Percentiles rank a stretch among this genome's conserved stretches.
These are phyloP conservation scores for Musa troglodytarum DNA, from an alignment of 176 grass and related monocot genomes.

Conservation along the genomic window DNA sequence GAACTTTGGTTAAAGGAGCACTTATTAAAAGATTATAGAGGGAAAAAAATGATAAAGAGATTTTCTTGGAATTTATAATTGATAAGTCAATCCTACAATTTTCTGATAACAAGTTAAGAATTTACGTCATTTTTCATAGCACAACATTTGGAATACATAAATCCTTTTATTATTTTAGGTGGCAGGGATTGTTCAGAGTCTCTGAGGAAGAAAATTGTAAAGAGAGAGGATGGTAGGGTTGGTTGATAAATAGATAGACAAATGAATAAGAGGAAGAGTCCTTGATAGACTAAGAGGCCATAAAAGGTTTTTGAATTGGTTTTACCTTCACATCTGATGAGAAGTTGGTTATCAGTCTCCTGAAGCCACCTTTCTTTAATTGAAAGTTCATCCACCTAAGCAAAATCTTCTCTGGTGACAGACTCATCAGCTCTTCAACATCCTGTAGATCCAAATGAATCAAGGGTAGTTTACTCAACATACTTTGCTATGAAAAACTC, in stretches of 20 bases:
- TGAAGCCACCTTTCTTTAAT: conserved; percentile 78
- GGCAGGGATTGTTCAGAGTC: not conserved
- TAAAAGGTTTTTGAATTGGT: not conserved
- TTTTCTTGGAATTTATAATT: not conserved
- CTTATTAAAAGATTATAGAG: not conserved
- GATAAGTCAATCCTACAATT: not conserved
- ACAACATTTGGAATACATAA: not conserved
- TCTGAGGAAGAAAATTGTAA: not conserved
- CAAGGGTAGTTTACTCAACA: not conserved
- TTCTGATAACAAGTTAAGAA: too few relatives aligned
- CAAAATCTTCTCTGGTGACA: conserved; percentile 94
- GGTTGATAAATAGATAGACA: not conserved
- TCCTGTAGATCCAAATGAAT: conserved; percentile 45
- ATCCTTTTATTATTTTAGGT: not conserved
- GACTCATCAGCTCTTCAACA: conserved; percentile 88
- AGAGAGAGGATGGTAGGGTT: not conserved
- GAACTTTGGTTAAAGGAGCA: not conserved
- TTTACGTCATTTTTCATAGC: too few relatives aligned
- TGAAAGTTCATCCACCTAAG: conserved; percentile 99
- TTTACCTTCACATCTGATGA: conserved; percentile 93
- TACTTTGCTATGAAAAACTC: not conserved
- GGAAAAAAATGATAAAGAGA: not conserved
- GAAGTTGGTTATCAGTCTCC: conserved; percentile 64
- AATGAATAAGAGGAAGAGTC: not conserved
- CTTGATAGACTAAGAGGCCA: not conserved